phyloP scores from a whole-genome alignment of 768 basidiomycete genomes.

The Trametes coccinea region DNA sequence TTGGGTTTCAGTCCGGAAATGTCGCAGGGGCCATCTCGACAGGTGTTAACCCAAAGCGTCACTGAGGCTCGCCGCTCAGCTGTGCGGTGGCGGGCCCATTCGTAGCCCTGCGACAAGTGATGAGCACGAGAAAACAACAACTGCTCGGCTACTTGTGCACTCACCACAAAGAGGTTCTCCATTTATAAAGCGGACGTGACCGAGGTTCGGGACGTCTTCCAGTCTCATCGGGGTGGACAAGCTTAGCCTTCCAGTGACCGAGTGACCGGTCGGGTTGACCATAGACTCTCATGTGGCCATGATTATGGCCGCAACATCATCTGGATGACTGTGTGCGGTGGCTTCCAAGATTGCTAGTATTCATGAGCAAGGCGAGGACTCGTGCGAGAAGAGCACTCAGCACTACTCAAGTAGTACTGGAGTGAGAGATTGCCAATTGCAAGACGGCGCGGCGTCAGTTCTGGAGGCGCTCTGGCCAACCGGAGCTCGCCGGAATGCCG shows the following conservation, averaged over 20 bases:
- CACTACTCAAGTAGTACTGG: too few species aligned
- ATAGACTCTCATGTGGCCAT: too few species aligned
- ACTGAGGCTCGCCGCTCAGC: constrained; percentile 55
- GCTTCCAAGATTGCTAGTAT: too few species aligned
- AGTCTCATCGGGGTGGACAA: constrained; percentile 76
- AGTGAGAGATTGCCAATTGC: too few species aligned
- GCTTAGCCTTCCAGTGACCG: constrained; percentile 47
- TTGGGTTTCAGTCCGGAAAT: neutral
- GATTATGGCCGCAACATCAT: too few species aligned
- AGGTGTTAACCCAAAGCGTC: constrained; percentile 69
- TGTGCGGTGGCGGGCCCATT: constrained; percentile 62
- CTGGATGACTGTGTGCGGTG: too few species aligned
- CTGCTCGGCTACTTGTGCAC: constrained; percentile 23
- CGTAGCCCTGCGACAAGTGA: constrained; percentile 54
- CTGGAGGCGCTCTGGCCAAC: too few species aligned
- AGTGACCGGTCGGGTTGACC: constrained; percentile 65
- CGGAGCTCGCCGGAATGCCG: too few species aligned
- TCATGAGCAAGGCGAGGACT: too few species aligned
- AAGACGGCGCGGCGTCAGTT: too few species aligned
- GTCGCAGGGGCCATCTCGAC: neutral
- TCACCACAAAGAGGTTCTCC: constrained; percentile 69
- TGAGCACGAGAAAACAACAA: constrained; percentile 7
- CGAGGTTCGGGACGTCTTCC: constrained; percentile 70
- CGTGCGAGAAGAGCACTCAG: too few species aligned
- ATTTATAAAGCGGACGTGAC: constrained; percentile 67